Evolutionary conservation across 2,329 filamentous ascomycete species (phyloP).

Genomic region (Sporothrix protearum): DNA sequence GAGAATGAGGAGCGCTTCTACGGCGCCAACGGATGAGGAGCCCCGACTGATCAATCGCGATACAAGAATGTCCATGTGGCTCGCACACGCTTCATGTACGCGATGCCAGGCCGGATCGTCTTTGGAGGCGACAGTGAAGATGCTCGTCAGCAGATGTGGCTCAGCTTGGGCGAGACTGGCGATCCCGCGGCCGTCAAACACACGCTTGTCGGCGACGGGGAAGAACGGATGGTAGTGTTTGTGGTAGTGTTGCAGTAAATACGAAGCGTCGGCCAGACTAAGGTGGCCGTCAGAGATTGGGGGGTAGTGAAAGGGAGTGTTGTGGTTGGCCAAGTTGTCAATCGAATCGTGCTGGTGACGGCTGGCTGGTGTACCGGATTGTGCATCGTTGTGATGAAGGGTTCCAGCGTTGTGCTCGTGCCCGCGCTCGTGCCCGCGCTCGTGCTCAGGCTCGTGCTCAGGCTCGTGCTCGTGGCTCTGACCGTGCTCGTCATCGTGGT

Average conservation of each 20-base stretch:
- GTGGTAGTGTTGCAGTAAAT: conserved; percentile 46
- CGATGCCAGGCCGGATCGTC: conserved; percentile 62
- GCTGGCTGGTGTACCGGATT: not conserved
- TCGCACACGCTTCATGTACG: conserved; percentile 63
- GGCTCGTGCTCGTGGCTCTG: not conserved
- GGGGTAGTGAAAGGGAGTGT: conserved; percentile 31
- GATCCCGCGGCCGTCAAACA: conserved; percentile 53
- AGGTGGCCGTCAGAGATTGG: conserved; percentile 37
- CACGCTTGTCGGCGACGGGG: conserved; percentile 60
- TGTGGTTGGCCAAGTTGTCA: not conserved
- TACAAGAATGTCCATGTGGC: conserved; percentile 66
- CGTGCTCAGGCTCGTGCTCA: too few species aligned
- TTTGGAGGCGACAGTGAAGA: conserved; percentile 68
- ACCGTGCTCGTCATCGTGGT: not conserved
- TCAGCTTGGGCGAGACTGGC: conserved; percentile 55
- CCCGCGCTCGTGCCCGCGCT: not conserved
- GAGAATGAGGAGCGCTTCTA: conserved; percentile 65
- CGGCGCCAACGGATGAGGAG: conserved; percentile 65
- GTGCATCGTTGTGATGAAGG: not conserved
- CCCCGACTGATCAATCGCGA: conserved; percentile 64
- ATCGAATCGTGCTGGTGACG: not conserved
- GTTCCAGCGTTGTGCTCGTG: not conserved
- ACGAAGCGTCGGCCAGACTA: conserved; percentile 31
- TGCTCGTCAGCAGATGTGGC: conserved; percentile 64
- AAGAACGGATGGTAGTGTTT: conserved; percentile 67